Percentiles rank a stretch among this genome's conserved stretches.
These are phyloP conservation scores for Lagerstroemia speciosa DNA, from an alignment of 345 rosid species.

Conservation along the genomic window DNA sequence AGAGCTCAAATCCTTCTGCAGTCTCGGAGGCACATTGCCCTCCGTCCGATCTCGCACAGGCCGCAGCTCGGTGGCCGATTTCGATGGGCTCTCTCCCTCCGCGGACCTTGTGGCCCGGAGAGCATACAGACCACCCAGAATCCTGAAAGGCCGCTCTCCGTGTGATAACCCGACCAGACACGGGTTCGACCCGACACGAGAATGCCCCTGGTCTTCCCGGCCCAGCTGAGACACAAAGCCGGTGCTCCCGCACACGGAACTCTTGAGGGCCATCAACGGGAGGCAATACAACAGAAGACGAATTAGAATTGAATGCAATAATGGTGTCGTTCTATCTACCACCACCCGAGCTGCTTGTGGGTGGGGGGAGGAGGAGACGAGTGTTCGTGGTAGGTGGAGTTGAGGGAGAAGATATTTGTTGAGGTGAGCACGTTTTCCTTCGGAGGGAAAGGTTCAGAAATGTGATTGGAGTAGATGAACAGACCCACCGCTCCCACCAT, in stretches of 20 bases:
- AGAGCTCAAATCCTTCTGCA: slow-evolving; percentile 27
- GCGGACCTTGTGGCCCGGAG: slow-evolving; percentile 14
- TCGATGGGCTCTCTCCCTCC: slow-evolving; percentile 15
- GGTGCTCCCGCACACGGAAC: slow-evolving; percentile 2
- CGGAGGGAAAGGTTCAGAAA: not conserved
- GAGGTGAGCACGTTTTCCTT: not conserved
- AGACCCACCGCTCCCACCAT: not conserved
- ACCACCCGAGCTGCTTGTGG: not conserved
- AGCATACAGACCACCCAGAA: slow-evolving; percentile 11
- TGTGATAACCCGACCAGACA: slow-evolving; percentile 2
- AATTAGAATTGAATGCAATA: not conserved
- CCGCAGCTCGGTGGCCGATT: slow-evolving; percentile 14
- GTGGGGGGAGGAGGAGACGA: not conserved
- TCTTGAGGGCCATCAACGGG: not conserved
- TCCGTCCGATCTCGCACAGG: slow-evolving; percentile 12
- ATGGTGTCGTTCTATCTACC: too few relatives aligned
- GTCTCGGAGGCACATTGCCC: slow-evolving; percentile 13
- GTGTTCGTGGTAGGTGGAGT: not conserved
- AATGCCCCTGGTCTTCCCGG: slow-evolving; percentile 7
- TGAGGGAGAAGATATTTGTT: too few relatives aligned
- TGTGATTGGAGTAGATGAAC: not conserved
- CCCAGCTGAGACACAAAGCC: slow-evolving; percentile 10
- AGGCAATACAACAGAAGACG: too few relatives aligned
- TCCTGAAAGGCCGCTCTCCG: slow-evolving; percentile 13
- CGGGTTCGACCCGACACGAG: slow-evolving; percentile 5